Evolutionary conservation across 352 stramenopile genomes (phyloP).

Genomic region (Pythium aristosporum): DNA sequence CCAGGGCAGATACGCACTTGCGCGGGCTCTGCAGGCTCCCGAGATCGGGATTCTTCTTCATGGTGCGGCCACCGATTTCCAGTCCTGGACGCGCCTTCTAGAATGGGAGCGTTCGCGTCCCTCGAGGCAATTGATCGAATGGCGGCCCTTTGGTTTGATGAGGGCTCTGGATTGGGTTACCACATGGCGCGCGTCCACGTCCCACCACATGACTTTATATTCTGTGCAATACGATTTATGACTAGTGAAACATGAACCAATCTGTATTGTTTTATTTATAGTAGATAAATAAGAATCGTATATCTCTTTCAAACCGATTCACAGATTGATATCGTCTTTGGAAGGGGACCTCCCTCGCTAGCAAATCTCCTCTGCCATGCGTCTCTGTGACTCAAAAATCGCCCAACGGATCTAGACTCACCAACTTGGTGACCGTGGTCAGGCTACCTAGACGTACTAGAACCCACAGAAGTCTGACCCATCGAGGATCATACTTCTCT

Average conservation of each 20-base stretch:
- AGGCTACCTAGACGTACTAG: too few species aligned
- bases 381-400: not conserved
- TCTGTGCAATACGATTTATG: not conserved
- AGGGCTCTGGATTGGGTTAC: constrained; percentile 3
- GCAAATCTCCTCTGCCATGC: constrained; percentile 4
- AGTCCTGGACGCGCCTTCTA: not conserved
- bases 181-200: not conserved
- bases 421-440: too few species aligned
- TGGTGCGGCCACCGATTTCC: not conserved
- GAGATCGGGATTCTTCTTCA: constrained; percentile 15
- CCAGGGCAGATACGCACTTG: constrained; percentile 7
- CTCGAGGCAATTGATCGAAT: constrained; percentile 15
- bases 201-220: not conserved
- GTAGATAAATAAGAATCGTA: too few species aligned
- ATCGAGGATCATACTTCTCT: not conserved
- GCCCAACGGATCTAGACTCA: not conserved
- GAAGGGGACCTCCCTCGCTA: not conserved
- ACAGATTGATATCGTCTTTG: not conserved
- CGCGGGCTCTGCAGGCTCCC: constrained; percentile 11
- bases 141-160: not conserved
- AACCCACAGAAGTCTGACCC: not conserved
- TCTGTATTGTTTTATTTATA: too few species aligned
- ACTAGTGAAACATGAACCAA: too few species aligned
- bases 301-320: not conserved
- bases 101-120: not conserved